phyloP scores from a whole-genome alignment of 345 rosid genomes.

The Hibiscus trionum region DNA sequence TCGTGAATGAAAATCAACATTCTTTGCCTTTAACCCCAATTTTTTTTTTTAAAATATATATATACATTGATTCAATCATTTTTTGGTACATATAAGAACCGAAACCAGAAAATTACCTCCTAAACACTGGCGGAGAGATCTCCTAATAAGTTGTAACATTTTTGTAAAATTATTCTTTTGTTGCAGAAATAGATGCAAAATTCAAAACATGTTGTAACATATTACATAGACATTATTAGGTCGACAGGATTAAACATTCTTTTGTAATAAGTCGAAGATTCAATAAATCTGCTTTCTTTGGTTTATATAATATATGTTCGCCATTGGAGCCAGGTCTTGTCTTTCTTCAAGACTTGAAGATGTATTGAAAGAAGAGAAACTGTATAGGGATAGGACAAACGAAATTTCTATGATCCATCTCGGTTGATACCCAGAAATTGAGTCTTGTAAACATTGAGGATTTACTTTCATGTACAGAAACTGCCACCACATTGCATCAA shows the following conservation, averaged over 20 bases:
- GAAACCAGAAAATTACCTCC: background rate
- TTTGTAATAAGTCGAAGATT: slow-evolving; percentile 3
- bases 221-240: background rate
- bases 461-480: background rate
- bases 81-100: background rate
- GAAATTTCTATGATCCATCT: background rate
- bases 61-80: background rate
- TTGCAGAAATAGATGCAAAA: too few relatives aligned
- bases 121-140: background rate
- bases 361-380: background rate
- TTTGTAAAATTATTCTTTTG: background rate
- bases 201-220: background rate
- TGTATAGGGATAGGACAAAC: background rate
- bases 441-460: background rate
- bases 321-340: background rate
- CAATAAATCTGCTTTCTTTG: background rate
- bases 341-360: background rate
- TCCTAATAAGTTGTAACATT: background rate
- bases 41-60: background rate
- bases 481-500: background rate
- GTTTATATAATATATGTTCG: background rate
- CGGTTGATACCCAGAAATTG: background rate
- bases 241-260: background rate
- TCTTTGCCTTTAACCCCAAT: background rate
- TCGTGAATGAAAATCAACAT: background rate